Conservation (phyloP, 108 stramenopile genomes). For the Conticribra weissflogii region DNA sequence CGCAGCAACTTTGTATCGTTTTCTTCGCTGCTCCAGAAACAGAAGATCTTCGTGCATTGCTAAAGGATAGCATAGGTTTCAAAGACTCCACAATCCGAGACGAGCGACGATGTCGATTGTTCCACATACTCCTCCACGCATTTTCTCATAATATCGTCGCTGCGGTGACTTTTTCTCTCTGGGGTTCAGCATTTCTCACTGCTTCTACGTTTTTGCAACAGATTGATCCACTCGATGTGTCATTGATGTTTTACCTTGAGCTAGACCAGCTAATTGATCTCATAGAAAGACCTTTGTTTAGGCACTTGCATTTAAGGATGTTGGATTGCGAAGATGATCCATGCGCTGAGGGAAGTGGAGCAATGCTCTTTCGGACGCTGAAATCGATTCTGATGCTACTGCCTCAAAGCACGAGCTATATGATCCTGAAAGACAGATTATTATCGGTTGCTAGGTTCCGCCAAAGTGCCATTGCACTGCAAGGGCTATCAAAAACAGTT, state of each 20-base stretch:
- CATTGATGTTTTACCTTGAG: slow-evolving; percentile 80
- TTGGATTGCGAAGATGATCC: slow-evolving; percentile 77
- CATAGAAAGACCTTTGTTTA: slow-evolving; percentile 85
- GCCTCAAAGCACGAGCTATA: slow-evolving; percentile 84
- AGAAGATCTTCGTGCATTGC: slow-evolving; percentile 51
- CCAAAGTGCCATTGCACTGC: slow-evolving; percentile 58
- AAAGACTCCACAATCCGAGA: slow-evolving; percentile 51
- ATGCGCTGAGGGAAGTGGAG: slow-evolving; percentile 75
- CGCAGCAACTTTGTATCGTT: slow-evolving; percentile 80
- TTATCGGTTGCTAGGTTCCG: slow-evolving; percentile 73
- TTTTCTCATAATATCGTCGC: slow-evolving; percentile 83
- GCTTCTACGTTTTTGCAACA: slow-evolving; percentile 69
- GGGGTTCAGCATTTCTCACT: slow-evolving; percentile 83
- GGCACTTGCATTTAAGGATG: slow-evolving; percentile 85
- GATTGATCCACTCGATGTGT: slow-evolving; percentile 79
- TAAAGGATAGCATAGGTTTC: slow-evolving; percentile 74
- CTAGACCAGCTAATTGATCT: slow-evolving; percentile 82
- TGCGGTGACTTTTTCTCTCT: slow-evolving; percentile 74
- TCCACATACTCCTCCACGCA: slow-evolving; percentile 80
- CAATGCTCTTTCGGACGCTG: slow-evolving; percentile 81
- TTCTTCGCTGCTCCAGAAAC: slow-evolving; percentile 76
- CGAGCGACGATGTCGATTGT: slow-evolving; percentile 58
- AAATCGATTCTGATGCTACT: slow-evolving; percentile 80
- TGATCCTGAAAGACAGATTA: slow-evolving; percentile 72
- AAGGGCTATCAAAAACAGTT: slow-evolving; percentile 26